phyloP scores from a whole-genome alignment of 2,329 filamentous ascomycete genomes.

The Alternaria ethzedia region DNA sequence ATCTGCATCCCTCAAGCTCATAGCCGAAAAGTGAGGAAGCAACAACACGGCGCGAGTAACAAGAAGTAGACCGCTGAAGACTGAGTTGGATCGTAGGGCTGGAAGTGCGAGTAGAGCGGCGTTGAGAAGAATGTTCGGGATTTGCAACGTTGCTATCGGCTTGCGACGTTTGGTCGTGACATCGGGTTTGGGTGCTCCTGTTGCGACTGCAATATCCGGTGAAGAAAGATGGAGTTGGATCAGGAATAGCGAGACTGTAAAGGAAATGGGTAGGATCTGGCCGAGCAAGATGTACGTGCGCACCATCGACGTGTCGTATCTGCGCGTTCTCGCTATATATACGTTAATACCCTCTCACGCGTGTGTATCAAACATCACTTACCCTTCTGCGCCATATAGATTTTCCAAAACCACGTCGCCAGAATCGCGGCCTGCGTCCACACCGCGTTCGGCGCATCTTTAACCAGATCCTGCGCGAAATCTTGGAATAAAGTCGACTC shows the following conservation, averaged over 20 bases:
- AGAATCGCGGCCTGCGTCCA: constrained; percentile 37
- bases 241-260: constrained; percentile 35
- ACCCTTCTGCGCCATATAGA: constrained; percentile 40
- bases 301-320: constrained; percentile 15
- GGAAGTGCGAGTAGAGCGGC: constrained; percentile 29
- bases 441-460: constrained; percentile 26
- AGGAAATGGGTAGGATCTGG: constrained; percentile 39
- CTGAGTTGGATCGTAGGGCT: constrained; percentile 14
- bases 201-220: constrained; percentile 10
- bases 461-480: constrained; percentile 39
- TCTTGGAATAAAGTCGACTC: constrained; percentile 32
- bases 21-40: constrained; percentile 26
- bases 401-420: constrained; percentile 39
- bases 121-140: constrained; percentile 39
- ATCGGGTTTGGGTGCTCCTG: neutral
- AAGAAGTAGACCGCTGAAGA: constrained; percentile 29
- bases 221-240: constrained; percentile 34
- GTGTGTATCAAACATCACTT: neutral
- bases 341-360: neutral
- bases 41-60: constrained; percentile 29
- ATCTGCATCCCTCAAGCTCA: constrained; percentile 22
- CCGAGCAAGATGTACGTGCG: constrained; percentile 34
- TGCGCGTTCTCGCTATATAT: constrained; percentile 19
- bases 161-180: constrained; percentile 1
- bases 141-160: constrained; percentile 22